Evolutionary conservation across 2,329 filamentous ascomycete species (phyloP), one percentile per base, ranked within the genome.

Genomic region (Aureobasidium sp.): DNA sequence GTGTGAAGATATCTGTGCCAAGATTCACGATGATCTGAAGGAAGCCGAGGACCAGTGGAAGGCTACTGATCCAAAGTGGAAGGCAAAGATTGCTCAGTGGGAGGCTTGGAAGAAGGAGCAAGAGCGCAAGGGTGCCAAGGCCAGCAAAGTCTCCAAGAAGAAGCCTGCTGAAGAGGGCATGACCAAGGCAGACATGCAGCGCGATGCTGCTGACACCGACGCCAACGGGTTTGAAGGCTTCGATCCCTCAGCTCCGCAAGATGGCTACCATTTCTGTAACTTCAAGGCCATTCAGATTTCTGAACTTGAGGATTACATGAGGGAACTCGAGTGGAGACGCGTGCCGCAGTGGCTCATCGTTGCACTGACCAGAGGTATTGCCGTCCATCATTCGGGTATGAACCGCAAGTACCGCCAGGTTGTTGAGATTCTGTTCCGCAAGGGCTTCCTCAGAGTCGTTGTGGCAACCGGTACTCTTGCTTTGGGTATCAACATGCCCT

Each of bases 401-500:
- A 92, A 91, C 70, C 80, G 87, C 53, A 84, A 84, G 65, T 92
- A 92, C 70, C 83, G 89, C 41, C 88, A 91, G 71, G 79, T 77
- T 22, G 86, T 90, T 1, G 88, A 91, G 69, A 87, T 89, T 63
- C 75, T 91, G 8, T 91, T 91, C 74, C 82, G 89, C 9, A 87
- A 83, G 70, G 87, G 88, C 0, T 91, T 83, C 69, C 73, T 92
- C 44, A 81, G 83, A 8, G 85, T 88, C 0, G 84, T 92, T 31
- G 80, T 92, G 29, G 88, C 89, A 0, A 92, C 89, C 1, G 89
- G 88, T 0, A 91, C 88, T 0, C 79, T 91, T 25, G 87, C 87
- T 1, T 77, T 92, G 5, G 89, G 89, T 76, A 88, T 93, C 76
- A 93, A 90, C 66, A 90, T 90, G 87, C 89, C 89, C 11, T 92